Conservation (phyloP, 345 rosid species). For the Salix udensis region DNA sequence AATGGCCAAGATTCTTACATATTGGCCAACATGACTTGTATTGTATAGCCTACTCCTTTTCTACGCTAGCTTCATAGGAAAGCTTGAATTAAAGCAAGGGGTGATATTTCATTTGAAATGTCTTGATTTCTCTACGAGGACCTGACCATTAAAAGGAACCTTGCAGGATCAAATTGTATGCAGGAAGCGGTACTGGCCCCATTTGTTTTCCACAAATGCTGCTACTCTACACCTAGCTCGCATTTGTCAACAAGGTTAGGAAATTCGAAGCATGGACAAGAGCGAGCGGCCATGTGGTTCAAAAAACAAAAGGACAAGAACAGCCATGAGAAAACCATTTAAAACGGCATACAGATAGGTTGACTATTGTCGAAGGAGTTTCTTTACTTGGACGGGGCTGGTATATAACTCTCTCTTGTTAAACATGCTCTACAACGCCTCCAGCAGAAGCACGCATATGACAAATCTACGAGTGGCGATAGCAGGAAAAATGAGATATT, state of each 20-base stretch:
- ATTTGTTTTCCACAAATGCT: not conserved
- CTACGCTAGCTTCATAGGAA: not conserved
- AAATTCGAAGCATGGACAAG: not conserved
- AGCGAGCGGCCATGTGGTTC: not conserved
- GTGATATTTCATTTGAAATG: not conserved
- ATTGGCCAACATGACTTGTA: too few relatives aligned
- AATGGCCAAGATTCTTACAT: not conserved
- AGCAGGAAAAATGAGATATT: not conserved
- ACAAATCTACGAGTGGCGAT: not conserved
- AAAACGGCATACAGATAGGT: not conserved
- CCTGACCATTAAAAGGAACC: not conserved
- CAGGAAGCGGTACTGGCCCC: too few relatives aligned
- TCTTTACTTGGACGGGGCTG: too few relatives aligned
- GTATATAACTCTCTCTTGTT: not conserved
- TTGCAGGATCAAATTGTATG: too few relatives aligned
- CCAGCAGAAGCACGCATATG: too few relatives aligned
- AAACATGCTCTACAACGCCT: too few relatives aligned
- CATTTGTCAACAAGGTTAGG: not conserved
- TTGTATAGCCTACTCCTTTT: not conserved
- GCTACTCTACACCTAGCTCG: not conserved
- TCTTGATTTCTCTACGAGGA: not conserved
- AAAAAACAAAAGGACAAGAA: not conserved
- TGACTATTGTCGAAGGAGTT: not conserved
- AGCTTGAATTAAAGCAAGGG: not conserved
- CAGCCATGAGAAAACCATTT: not conserved